Evolutionary conservation across 441 rosid species (phyloP), one percentile per base, ranked within the genome.

Genomic region (Macaranga tanarius): DNA sequence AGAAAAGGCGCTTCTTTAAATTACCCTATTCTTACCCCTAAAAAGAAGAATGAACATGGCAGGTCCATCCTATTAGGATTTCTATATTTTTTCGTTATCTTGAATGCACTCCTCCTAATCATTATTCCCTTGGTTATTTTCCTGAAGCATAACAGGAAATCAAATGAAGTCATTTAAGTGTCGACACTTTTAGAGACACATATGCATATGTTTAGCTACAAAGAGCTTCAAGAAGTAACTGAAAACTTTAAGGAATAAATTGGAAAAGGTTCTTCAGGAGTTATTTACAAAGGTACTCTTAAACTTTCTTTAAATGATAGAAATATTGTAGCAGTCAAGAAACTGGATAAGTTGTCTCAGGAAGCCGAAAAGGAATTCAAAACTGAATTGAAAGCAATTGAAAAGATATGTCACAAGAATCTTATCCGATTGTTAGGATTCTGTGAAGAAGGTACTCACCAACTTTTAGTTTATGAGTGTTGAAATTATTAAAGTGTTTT

Each of bases 211-310:
- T 69, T 69, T 63, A 42, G 69, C 54, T 55, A 75, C 62, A 31
- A 20, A 48, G 73, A 75, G 26, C 69, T 75, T 0, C 50, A 61
- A 47, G 50, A 62, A 34, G 70, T 64, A 26, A 75, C 73, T 13
- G 38, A 62, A 13, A 23, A 60, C 5, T 75, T 75, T 48, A 62
- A 12, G 64, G 78, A 75, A 75, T 57, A 69, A 56, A 19, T 75
- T 0, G 78, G 78, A 10, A 75, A 69, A 47, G 73, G 78, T n/a
- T 69, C 78, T 45, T 69, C 42, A 5, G 78, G 57, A 25, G 45
- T 68, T 40, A 73, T 75, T 13, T 75, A 69, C 26, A 75, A 55
- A 62, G 78, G 69, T 28, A 28, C 31, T 28, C 31, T 28, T 28
- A 28, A 28, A 28, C 31, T 28, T 28, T 1, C 31, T 28, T 28